Evolutionary conservation across 2,329 filamentous ascomycete species (phyloP).

Genomic region (Cytospora piceae): DNA sequence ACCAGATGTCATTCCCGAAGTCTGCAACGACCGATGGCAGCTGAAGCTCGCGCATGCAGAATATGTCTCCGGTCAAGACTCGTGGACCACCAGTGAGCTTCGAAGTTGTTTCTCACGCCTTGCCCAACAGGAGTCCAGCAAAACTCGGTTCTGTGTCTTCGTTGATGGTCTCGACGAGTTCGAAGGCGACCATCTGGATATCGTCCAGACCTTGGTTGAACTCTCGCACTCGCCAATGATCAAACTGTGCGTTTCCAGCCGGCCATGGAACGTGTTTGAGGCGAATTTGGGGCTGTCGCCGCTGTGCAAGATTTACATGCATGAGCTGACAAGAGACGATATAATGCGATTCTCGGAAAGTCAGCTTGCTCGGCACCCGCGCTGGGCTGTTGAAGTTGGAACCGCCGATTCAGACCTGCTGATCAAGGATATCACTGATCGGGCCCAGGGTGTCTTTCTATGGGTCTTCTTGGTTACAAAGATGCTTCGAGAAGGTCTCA

Average conservation of each 20-base stretch:
- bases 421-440: constrained; percentile 32
- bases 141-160: constrained; percentile 38
- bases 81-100: neutral
- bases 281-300: constrained; percentile 34
- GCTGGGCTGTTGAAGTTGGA: constrained; percentile 25
- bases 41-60: neutral
- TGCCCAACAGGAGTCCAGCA: neutral
- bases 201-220: constrained; percentile 30
- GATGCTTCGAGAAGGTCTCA: constrained; percentile 34
- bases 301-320: constrained; percentile 32
- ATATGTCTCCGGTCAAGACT: neutral
- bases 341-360: constrained; percentile 33
- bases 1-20: neutral
- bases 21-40: neutral
- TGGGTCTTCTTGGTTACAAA: constrained; percentile 38
- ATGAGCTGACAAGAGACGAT: constrained; percentile 35
- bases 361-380: constrained; percentile 30
- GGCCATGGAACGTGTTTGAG: constrained; percentile 38
- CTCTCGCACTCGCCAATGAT: constrained; percentile 22
- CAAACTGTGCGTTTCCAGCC: constrained; percentile 37
- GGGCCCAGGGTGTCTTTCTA: constrained; percentile 38
- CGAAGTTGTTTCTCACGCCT: neutral
- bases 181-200: constrained; percentile 34
- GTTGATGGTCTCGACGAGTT: constrained; percentile 42
- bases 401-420: constrained; percentile 17